Percentiles rank a stretch among this genome's conserved stretches.
Evolutionary conservation across 192 early-diverging fungal genomes (phyloP).

Genomic region (Thamnidium elegans): DNA sequence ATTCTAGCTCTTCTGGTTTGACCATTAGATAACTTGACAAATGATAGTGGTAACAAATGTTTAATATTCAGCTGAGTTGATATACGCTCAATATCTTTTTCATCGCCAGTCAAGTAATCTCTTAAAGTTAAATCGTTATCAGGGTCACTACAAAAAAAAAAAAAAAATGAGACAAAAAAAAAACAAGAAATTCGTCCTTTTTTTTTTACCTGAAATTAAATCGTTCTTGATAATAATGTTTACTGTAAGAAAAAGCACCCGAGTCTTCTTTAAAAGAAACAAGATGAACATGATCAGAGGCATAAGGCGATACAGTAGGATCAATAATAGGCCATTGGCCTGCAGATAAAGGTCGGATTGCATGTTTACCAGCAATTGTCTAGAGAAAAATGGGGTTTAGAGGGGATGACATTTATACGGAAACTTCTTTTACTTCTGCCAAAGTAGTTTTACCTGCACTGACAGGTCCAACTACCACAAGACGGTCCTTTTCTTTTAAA

Average conservation of each 20-base stretch:
- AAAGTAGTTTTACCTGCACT: constrained; percentile 50
- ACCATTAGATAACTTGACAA: constrained; percentile 49
- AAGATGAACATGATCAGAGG: constrained; percentile 29
- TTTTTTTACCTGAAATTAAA: constrained; percentile 45
- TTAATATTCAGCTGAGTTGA: constrained; percentile 30
- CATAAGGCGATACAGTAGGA: constrained; percentile 17
- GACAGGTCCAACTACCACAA: constrained; percentile 37
- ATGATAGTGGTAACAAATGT: constrained; percentile 32
- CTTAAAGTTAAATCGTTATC: constrained; percentile 33
- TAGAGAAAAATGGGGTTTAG: no score
- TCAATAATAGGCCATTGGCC: constrained; percentile 30
- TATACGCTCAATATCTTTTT: constrained; percentile 12
- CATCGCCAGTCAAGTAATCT: constrained; percentile 11
- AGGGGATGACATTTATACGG: no score
- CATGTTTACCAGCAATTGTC: constrained; percentile 37
- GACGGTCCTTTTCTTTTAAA: constrained; percentile 21
- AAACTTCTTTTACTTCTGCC: constrained; percentile 41
- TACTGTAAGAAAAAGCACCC: constrained; percentile 26
- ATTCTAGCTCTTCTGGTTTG: constrained; percentile 47
- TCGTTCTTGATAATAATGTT: constrained; percentile 49
- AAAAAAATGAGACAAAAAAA: background rate
- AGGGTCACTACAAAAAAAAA: constrained; percentile 24
- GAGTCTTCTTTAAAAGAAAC: constrained; percentile 34
- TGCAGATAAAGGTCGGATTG: constrained; percentile 14
- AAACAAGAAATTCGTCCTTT: background rate